phyloP scores from a whole-genome alignment of 2,329 filamentous ascomycete species.

The Knoxdaviesia capensis region DNA sequence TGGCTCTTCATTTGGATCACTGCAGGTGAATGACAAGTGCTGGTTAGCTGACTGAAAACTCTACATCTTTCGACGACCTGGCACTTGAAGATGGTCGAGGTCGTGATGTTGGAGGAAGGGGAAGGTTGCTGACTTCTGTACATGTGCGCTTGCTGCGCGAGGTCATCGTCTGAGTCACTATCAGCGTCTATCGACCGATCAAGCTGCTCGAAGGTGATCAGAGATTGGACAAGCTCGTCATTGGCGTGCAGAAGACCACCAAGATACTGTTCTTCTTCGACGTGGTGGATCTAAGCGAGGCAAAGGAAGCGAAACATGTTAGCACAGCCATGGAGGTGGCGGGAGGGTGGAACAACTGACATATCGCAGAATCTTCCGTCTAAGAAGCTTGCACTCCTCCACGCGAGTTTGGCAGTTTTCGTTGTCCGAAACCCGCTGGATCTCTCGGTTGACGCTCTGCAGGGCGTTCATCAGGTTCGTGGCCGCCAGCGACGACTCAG shows the following conservation, averaged over 20 bases:
- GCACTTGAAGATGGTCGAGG: constrained; percentile 5
- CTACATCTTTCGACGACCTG: background rate
- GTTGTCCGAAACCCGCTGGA: constrained; percentile 74
- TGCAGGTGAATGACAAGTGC: constrained; percentile 8
- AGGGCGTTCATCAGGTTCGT: constrained; percentile 77
- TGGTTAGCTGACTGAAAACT: constrained; percentile 8
- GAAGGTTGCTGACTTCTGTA: constrained; percentile 30
- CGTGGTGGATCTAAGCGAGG: constrained; percentile 54
- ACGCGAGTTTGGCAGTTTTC: constrained; percentile 54
- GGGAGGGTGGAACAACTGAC: constrained; percentile 18
- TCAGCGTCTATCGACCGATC: constrained; percentile 68
- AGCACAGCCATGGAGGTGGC: background rate
- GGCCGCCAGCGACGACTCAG: constrained; percentile 73
- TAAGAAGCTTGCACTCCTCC: constrained; percentile 67
- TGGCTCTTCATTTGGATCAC: constrained; percentile 33
- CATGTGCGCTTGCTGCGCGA: constrained; percentile 44
- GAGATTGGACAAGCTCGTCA: constrained; percentile 78
- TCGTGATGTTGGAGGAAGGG: constrained; percentile 4
- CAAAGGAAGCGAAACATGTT: background rate
- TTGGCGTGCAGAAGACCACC: constrained; percentile 84
- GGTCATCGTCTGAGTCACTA: constrained; percentile 48
- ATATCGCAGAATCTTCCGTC: constrained; percentile 72
- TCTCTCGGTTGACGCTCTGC: constrained; percentile 79
- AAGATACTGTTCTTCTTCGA: constrained; percentile 81
- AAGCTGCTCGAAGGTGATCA: constrained; percentile 89